Percentiles rank a stretch among this genome's conserved stretches.
phyloP scores from a whole-genome alignment of 176 grass and related monocot genomes.

The Puccinellia tenuiflora region DNA sequence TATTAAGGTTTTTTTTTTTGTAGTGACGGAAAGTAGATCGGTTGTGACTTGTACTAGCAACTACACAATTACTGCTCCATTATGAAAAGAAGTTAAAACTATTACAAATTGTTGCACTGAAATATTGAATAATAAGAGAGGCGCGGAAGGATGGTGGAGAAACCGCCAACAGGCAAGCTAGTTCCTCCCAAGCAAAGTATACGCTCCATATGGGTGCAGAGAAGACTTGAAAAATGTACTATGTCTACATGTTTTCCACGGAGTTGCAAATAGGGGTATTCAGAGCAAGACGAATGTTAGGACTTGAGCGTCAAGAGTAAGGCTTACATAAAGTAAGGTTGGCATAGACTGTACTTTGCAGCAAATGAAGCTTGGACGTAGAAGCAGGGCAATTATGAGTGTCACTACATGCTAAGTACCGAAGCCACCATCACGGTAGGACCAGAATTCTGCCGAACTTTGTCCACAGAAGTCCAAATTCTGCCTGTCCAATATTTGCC shows the following conservation, averaged over 20 bases:
- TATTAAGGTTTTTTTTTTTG: background rate
- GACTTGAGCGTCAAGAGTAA: constrained; percentile 14
- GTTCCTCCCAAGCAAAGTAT: constrained; percentile 20
- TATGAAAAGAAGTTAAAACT: background rate
- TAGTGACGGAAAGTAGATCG: background rate
- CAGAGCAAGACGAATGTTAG: constrained; percentile 8
- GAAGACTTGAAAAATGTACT: background rate
- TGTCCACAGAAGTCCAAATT: background rate
- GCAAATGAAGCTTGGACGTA: constrained; percentile 38
- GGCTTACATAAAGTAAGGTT: constrained; percentile 39
- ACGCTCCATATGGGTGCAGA: background rate
- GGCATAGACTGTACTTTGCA: constrained; percentile 27
- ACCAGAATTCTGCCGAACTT: background rate
- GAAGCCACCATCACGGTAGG: constrained; percentile 5
- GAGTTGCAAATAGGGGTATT: background rate
- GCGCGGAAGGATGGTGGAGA: too few relatives aligned
- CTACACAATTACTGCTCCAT: background rate
- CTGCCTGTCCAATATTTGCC: background rate
- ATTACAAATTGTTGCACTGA: too few relatives aligned
- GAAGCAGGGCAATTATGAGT: constrained; percentile 27
- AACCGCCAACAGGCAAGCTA: background rate
- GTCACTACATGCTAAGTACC: background rate
- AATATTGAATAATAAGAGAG: too few relatives aligned
- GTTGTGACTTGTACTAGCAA: background rate
- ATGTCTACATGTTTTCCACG: constrained; percentile 4